Evolutionary conservation across 2,329 filamentous ascomycete species (phyloP).

Genomic region (Beauveria brongniartii): DNA sequence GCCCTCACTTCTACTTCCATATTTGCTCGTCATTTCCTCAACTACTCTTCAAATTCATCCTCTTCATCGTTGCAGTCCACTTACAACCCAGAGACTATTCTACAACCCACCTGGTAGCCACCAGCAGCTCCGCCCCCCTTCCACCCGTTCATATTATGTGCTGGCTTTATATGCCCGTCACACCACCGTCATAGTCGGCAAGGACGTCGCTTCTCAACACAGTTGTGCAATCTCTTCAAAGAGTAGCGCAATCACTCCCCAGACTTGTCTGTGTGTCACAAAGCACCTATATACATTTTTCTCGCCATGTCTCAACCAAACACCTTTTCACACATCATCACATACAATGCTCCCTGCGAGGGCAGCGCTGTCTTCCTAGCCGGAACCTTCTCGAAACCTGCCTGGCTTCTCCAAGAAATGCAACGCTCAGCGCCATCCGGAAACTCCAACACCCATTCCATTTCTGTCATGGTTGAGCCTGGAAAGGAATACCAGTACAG

Average conservation of each 20-base stretch:
- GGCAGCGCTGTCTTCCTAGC: constrained; percentile 62
- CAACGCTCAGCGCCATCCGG: constrained; percentile 35
- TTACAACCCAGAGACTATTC: neutral
- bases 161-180: neutral
- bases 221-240: neutral
- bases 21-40: neutral
- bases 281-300: neutral
- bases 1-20: neutral
- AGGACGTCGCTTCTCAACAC: neutral
- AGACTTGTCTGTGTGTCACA: neutral
- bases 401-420: constrained; percentile 65
- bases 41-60: neutral
- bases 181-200: neutral
- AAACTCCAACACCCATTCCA: constrained; percentile 49
- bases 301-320: neutral
- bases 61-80: neutral
- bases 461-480: constrained; percentile 44
- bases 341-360: constrained; percentile 23
- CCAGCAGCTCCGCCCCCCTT: neutral
- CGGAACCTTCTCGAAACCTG: constrained; percentile 57
- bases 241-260: neutral
- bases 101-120: neutral
- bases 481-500: constrained; percentile 65
- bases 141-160: neutral
- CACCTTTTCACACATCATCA: neutral